Evolutionary conservation across 108 stramenopile species (phyloP), one percentile per base, ranked within the genome.

Genomic region (Conticribra weissflogii): DNA sequence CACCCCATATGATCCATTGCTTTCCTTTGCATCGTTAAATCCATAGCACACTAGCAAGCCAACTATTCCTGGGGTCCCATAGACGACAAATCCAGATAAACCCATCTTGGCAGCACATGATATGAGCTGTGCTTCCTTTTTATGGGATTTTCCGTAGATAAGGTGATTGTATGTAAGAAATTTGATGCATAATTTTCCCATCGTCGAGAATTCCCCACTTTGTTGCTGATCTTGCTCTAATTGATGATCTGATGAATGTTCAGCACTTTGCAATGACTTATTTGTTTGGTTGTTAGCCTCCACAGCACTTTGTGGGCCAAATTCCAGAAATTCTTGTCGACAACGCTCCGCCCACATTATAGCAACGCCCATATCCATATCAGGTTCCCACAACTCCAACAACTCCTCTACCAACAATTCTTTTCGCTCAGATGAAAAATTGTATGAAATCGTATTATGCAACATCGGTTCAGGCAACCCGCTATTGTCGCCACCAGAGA

Each of bases 331-430:
- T 31, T 71, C 69, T 46, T 60, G 45, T 21, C 69, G 45, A 51
- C 69, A 71, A 24, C 69, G 5, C n/a, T 71, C 69, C 31, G 59
- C 69, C 69, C 69, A 71, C 48, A 71, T 33, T 15, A 71, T 71
- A 7, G 49, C 49, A 24, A 62, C 61, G 28, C 29, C 59, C 57
- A 69, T 53, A 36, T 66, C 23, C 66, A 67, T 71, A 8, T 71
- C 59, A 7, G 59, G 58, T 41, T 71, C 69, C 23, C 60, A 54
- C 69, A 71, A 60, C 2, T 71, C 69, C 33, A 24, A 51, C 36
- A 71, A 34, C 3, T 60, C 58, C 15, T 50, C 30, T 15, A 71
- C 3, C 29, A 71, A 28, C 24, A 12, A 7, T 51, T 60, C 51
- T 33, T 68, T 22, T 41, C 12, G 36, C 12, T 41, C 36, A 5